A percentile compares a stretch with the other conserved stretches of the same genome.
These are phyloP conservation scores for Ascochyta clinopodiicola DNA, from an alignment of 2,329 filamentous ascomycete species.

Conservation along the genomic window DNA sequence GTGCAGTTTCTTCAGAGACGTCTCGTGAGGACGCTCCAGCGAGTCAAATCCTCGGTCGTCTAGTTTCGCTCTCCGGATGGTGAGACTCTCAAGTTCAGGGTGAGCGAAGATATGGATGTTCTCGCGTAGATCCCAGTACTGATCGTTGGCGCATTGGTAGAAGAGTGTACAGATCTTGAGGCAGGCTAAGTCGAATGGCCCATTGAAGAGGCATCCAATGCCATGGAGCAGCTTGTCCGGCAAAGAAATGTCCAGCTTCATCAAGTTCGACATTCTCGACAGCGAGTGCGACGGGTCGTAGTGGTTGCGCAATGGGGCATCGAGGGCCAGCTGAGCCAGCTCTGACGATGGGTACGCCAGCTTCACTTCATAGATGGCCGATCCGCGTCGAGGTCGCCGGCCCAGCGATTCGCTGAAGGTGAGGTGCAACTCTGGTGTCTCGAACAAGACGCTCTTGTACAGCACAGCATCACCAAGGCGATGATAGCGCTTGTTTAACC, in stretches of 20 bases:
- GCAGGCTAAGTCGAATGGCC: slow-evolving; percentile 42
- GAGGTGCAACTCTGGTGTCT: slow-evolving; percentile 41
- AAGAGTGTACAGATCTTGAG: slow-evolving; percentile 41
- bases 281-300: slow-evolving; percentile 42
- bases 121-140: slow-evolving; percentile 43
- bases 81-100: slow-evolving; percentile 36
- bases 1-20: slow-evolving; percentile 35
- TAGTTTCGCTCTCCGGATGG: slow-evolving; percentile 38
- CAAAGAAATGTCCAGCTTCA: slow-evolving; percentile 42
- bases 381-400: slow-evolving; percentile 41
- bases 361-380: slow-evolving; percentile 41
- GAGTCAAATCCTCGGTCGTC: slow-evolving; percentile 42
- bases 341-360: slow-evolving; percentile 41
- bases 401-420: slow-evolving; percentile 43
- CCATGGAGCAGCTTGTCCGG: slow-evolving; percentile 39
- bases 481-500: slow-evolving; percentile 40
- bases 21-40: slow-evolving; percentile 39
- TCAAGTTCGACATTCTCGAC: slow-evolving; percentile 43
- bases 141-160: slow-evolving; percentile 41
- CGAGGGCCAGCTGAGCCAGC: slow-evolving; percentile 38
- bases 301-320: slow-evolving; percentile 35
- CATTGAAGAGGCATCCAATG: slow-evolving; percentile 43
- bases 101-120: slow-evolving; percentile 47
- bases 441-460: slow-evolving; percentile 42
- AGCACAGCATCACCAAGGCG: slow-evolving; percentile 40